These are phyloP conservation scores for Magnusiomyces paraingens DNA, from an alignment of 1,139 yeast species.

Conservation along the genomic window DNA sequence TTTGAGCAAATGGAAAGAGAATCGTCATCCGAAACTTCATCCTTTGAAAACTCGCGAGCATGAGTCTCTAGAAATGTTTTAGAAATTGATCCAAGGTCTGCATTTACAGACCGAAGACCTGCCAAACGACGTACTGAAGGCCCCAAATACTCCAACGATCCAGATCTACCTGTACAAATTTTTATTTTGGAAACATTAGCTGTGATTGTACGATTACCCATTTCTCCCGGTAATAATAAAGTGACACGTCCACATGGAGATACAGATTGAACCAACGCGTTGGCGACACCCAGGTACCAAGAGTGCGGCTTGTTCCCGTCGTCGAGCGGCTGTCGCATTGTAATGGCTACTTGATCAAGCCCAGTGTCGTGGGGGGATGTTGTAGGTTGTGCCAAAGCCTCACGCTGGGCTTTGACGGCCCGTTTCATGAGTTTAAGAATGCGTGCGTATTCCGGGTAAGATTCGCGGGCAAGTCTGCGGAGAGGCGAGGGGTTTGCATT, in stretches of 20 bases:
- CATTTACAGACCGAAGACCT: constrained; percentile 10
- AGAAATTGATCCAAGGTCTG: constrained; percentile 4
- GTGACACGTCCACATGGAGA: constrained; percentile 19
- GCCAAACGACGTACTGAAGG: constrained; percentile 12
- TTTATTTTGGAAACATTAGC: constrained; percentile 18
- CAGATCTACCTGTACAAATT: constrained; percentile 28
- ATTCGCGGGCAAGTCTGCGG: constrained; percentile 28
- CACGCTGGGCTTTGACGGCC: constrained; percentile 9
- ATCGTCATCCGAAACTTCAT: no score
- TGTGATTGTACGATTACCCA: no score
- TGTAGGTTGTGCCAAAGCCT: neutral
- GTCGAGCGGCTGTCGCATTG: no score
- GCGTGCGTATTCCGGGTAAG: constrained; percentile 32
- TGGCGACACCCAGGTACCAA: constrained; percentile 29
- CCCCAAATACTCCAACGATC: constrained; percentile 25
- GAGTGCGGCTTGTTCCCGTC: no score
- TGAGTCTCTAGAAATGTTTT: constrained; percentile 4
- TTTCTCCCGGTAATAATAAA: no score
- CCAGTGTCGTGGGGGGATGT: no score
- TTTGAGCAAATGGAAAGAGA: no score
- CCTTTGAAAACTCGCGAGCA: no score
- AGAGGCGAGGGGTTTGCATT: constrained; percentile 25
- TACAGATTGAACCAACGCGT: constrained; percentile 23
- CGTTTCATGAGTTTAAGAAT: constrained; percentile 28
- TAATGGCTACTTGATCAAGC: no score